Evolutionary conservation across 2,329 filamentous ascomycete genomes (phyloP).

Genomic region (Fusarium siculi): DNA sequence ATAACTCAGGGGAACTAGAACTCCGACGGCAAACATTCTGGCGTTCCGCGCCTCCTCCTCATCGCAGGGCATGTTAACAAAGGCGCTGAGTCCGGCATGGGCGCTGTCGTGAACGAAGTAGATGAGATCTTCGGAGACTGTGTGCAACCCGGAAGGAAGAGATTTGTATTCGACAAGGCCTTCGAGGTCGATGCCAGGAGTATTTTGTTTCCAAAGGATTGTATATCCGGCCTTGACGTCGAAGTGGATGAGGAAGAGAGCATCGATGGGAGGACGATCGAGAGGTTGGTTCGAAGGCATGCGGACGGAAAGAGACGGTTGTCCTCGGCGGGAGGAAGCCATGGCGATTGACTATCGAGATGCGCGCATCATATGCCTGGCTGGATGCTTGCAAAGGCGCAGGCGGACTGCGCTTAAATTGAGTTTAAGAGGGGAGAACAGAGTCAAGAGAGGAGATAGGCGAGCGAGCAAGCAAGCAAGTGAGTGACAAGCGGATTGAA

Average conservation of each 20-base stretch:
- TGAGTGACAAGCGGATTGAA: constrained; percentile 1
- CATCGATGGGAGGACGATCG: constrained; percentile 64
- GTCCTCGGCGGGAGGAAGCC: constrained; percentile 54
- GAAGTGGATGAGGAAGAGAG: constrained; percentile 89
- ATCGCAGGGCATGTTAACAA: constrained; percentile 83
- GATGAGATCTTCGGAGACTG: constrained; percentile 86
- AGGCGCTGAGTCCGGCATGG: constrained; percentile 90
- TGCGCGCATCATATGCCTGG: constrained; percentile 43
- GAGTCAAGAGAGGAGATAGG: constrained; percentile 16
- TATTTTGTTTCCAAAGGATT: constrained; percentile 85
- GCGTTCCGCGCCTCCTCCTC: constrained; percentile 84
- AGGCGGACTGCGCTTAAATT: constrained; percentile 7
- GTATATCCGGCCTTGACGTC: constrained; percentile 93
- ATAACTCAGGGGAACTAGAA: constrained; percentile 85
- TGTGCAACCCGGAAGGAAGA: constrained; percentile 90
- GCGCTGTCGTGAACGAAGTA: constrained; percentile 89
- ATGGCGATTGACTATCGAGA: constrained; percentile 48
- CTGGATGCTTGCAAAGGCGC: not conserved
- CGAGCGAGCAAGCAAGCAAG: not conserved
- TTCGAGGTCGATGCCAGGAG: constrained; percentile 78
- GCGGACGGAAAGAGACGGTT: constrained; percentile 54
- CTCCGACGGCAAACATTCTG: constrained; percentile 90
- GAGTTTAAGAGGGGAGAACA: constrained; percentile 8
- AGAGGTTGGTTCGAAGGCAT: constrained; percentile 46
- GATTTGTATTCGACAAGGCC: constrained; percentile 96